Conservation (phyloP, 352 stramenopile species). For the Globisporangium orthogonon region DNA sequence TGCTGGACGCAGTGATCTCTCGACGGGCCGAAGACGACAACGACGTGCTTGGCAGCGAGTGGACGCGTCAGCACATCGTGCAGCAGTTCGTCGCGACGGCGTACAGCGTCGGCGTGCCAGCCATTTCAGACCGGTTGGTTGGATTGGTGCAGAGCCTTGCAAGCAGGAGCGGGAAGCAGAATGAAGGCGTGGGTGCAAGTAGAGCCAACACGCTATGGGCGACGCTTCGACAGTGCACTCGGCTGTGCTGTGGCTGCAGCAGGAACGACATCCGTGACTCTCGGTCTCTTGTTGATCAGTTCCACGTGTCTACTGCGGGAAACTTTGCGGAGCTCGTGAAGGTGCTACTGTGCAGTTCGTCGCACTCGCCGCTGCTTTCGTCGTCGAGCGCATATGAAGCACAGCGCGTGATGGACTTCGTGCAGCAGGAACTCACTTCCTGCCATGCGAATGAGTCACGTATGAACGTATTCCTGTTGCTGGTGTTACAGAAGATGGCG, state of each 20-base stretch:
- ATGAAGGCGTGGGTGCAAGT: background rate
- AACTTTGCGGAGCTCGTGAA: conserved; percentile 45
- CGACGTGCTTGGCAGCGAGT: conserved; percentile 19
- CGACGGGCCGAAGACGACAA: background rate
- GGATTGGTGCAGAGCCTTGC: conserved; percentile 30
- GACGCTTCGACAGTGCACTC: conserved; percentile 51
- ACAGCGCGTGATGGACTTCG: conserved; percentile 25
- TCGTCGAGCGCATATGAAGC: conserved; percentile 3
- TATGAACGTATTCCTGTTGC: conserved; percentile 48
- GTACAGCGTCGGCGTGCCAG: conserved; percentile 19
- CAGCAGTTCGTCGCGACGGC: conserved; percentile 38
- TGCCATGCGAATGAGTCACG: conserved; percentile 25
- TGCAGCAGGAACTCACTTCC: conserved; percentile 42
- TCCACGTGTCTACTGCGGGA: conserved; percentile 19
- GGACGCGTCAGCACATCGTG: conserved; percentile 35
- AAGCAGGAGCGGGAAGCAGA: background rate
- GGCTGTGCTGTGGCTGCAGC: conserved; percentile 44
- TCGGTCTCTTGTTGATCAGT: conserved; percentile 4
- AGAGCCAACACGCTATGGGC: conserved; percentile 27
- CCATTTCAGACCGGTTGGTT: conserved; percentile 15
- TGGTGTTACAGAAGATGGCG: conserved; percentile 42
- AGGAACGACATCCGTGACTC: background rate
- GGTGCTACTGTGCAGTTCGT: conserved; percentile 24
- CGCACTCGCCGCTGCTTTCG: background rate
- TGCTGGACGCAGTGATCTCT: conserved; percentile 26